Evolutionary conservation across 768 basidiomycete species (phyloP), one percentile per base, ranked within the genome.

Genomic region (Suillus discolor): DNA sequence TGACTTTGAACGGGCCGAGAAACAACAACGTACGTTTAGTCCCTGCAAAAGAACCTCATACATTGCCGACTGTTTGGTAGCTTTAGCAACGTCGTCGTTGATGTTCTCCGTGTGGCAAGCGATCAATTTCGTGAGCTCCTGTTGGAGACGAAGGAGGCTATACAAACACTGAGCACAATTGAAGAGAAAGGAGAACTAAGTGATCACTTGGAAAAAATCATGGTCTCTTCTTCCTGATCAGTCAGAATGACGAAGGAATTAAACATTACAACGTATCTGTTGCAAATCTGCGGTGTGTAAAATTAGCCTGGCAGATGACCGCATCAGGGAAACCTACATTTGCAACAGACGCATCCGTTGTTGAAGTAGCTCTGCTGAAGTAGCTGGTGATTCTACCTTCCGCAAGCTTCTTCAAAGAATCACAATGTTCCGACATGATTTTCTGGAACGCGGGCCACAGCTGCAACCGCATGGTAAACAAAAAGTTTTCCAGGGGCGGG

Each of bases 371-470:
- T 62, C 89, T 84, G 69, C 85, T 85, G 72, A 91, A 89, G 71
- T 89, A 89, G 42, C 90, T 82, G 41, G 79, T 76, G 65, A 81
- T 79, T 25, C 87, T 80, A 16, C 91, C 89, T 70, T 96, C 96
- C 1, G 92, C 91, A 31, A 96, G 76, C 74, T 87, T 92, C 75
- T 91, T 95, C 66, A 99, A 77, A 36, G 88, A 84, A 16, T 96
- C 94, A 54, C 91, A 81, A 69, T 99, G 88, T 23, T 90, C 89
- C 28, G 90, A 86, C 89, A 98, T 92, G 38, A 85, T 85, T 71
- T 92, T 96, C 73, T 96, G 92, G 77, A 97, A 99, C 6, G 91
- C 82, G 2, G 97, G 97, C 94, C 96, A 99, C 83, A 99, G 87
- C 69, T 89, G 85, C 63, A 99, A 78, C 25, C 94, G 89, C 53